phyloP scores from a whole-genome alignment of 352 stramenopile species.

The Phytopythium sindhum region DNA sequence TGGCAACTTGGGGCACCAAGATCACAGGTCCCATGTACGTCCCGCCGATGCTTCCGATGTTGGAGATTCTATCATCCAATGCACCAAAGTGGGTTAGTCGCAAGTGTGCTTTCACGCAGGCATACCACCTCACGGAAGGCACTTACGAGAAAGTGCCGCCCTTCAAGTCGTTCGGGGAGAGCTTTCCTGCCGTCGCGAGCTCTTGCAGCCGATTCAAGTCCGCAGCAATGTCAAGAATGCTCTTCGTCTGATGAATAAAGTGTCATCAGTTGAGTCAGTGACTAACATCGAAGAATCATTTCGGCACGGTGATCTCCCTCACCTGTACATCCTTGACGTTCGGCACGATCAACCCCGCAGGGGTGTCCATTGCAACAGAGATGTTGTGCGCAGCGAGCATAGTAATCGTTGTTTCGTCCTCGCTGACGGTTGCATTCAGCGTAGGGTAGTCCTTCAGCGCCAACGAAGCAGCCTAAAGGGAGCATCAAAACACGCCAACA shows the following conservation, averaged over 20 bases:
- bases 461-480: conserved; percentile 82
- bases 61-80: conserved; percentile 58
- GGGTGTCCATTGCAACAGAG: conserved; percentile 97
- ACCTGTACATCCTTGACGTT: conserved; percentile 94
- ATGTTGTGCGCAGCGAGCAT: conserved; percentile 95
- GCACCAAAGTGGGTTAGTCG: not conserved
- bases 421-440: conserved; percentile 92
- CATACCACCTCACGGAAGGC: conserved; percentile 1
- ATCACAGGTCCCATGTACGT: conserved; percentile 98
- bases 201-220: conserved; percentile 89
- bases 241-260: conserved; percentile 48
- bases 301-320: not conserved
- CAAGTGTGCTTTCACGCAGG: not conserved
- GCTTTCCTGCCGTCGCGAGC: conserved; percentile 74
- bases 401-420: conserved; percentile 82
- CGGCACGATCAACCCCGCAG: conserved; percentile 94
- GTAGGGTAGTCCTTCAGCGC: conserved; percentile 92
- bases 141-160: conserved; percentile 90
- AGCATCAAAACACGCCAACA: not conserved
- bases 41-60: conserved; percentile 96
- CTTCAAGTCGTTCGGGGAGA: conserved; percentile 83
- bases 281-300: not conserved
- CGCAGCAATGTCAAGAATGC: conserved; percentile 77
- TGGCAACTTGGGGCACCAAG: conserved; percentile 94
- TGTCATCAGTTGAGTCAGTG: not conserved